Evolutionary conservation across 441 rosid species (phyloP).

Genomic region (Sinapis alba): DNA sequence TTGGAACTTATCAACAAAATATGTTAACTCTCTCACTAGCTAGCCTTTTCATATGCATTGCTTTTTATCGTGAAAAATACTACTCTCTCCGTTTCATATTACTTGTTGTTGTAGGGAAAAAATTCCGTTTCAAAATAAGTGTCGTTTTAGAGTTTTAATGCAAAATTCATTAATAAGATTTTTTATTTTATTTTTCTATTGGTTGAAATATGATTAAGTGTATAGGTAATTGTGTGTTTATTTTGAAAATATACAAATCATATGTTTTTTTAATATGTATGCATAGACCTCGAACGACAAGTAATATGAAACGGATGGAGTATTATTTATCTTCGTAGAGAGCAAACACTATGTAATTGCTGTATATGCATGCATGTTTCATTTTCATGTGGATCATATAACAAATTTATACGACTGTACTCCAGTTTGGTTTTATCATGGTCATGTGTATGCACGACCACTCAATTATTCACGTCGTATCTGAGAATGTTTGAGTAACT

Average conservation of each 20-base stretch:
- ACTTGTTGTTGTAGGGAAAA: too few species aligned
- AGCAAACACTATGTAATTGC: not conserved
- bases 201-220: too few species aligned
- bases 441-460: slow-evolving; percentile 2
- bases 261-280: too few species aligned
- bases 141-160: too few species aligned
- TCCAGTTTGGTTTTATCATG: not conserved
- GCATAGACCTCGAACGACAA: too few species aligned
- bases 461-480: slow-evolving; percentile 23
- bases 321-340: not conserved
- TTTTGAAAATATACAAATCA: too few species aligned
- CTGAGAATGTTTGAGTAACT: slow-evolving; percentile 3
- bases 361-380: not conserved
- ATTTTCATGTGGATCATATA: not conserved
- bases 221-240: too few species aligned
- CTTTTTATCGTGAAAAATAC: slow-evolving; percentile 9
- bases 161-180: too few species aligned
- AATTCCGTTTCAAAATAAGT: too few species aligned
- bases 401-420: not conserved
- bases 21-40: slow-evolving; percentile 31
- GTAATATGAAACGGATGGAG: too few species aligned
- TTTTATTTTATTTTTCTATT: too few species aligned
- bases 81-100: too few species aligned
- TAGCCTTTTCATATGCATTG: slow-evolving; percentile 29
- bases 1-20: slow-evolving; percentile 33